Base-by-base conservation (phyloP, 108 stramenopile genomes). In the Parmales sp. region DNA sequence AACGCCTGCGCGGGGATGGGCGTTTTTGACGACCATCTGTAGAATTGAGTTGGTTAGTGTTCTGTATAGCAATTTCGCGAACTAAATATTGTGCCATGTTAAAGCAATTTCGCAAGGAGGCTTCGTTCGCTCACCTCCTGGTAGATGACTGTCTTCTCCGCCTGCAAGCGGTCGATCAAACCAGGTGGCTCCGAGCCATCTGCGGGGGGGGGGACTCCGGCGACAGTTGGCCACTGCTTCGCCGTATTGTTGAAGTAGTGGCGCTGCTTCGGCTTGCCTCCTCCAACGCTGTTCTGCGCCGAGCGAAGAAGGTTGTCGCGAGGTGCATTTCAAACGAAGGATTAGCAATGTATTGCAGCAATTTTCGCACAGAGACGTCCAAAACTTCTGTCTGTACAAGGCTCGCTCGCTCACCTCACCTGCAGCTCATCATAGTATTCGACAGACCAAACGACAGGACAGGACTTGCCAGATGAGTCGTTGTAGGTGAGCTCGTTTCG, bases 191-290 rank as follows among this genome's bases (percentile, higher is more conserved):
- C 86, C 22, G 86, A 83, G 5, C 45, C 43, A 16, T 66, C 70
- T 22, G 81, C 82, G 36, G 76, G 46, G 26, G 88, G 85, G 19
- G 86, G 66, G 39, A 75, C 73, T 36, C 72, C 80, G 49, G 71
- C 70, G 3, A 23, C 18, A 4, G 78, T 73, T 16, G 85, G 86
- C 65, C 86, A 86, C 2, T 76, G 74, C 5, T 22, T 36, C 38
- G 67, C 75, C 19, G 85, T 86, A 43, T 81, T 76, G 46, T 82
- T 70, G 70, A 91, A 94, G 72, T 90, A 85, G 51, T 77, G 88
- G 64, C 85, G 81, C 90, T 90, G 91, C 70, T 94, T 94, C 31
- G 81, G 83, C 67, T 90, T 94, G 1, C 92, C 92, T 2, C 92
- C 92, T 23, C 92, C 92, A 18, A 94, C 85, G 18, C 84, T 89